Conservation (phyloP, 768 basidiomycete species). For the Boletus patriciae region DNA sequence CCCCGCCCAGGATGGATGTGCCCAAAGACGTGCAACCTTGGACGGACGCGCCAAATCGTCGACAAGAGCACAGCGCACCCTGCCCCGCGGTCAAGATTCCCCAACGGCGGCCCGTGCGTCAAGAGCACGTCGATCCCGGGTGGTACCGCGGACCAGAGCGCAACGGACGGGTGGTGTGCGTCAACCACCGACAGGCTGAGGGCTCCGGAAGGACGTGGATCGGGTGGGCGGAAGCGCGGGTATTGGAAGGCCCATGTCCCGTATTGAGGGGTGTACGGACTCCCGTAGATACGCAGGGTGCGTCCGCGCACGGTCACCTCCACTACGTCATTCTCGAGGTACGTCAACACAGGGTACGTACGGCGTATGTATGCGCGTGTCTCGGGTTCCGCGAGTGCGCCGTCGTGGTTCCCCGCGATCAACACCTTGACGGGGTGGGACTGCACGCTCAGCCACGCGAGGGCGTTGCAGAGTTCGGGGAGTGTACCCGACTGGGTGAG, state of each 20-base stretch:
- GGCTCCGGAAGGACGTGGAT: too few relatives aligned
- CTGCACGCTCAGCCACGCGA: slow-evolving; percentile 34
- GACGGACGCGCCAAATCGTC: slow-evolving; percentile 36
- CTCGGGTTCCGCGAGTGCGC: slow-evolving; percentile 22
- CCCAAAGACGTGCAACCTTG: slow-evolving; percentile 41
- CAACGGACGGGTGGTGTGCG: not conserved
- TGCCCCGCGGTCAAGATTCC: slow-evolving; percentile 32
- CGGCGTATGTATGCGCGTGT: slow-evolving; percentile 13
- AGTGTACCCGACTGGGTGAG: slow-evolving; percentile 36
- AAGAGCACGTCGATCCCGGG: slow-evolving; percentile 39
- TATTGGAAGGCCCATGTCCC: slow-evolving; percentile 23
- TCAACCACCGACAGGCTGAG: not conserved
- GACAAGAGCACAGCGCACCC: slow-evolving; percentile 38
- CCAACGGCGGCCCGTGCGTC: slow-evolving; percentile 43
- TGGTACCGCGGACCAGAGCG: slow-evolving; percentile 33
- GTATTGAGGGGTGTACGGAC: slow-evolving; percentile 39
- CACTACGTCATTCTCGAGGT: slow-evolving; percentile 38
- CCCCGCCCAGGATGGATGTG: slow-evolving; percentile 43
- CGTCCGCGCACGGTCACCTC: slow-evolving; percentile 33
- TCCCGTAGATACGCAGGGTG: slow-evolving; percentile 37
- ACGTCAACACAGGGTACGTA: slow-evolving; percentile 34
- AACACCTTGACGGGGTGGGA: slow-evolving; percentile 42
- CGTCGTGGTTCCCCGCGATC: slow-evolving; percentile 48
- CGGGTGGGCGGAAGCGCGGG: too few relatives aligned
- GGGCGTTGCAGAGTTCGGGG: slow-evolving; percentile 30